These are phyloP conservation scores for Mortierella polycephala DNA, from an alignment of 371 early-diverging fungal species.

Conservation along the genomic window DNA sequence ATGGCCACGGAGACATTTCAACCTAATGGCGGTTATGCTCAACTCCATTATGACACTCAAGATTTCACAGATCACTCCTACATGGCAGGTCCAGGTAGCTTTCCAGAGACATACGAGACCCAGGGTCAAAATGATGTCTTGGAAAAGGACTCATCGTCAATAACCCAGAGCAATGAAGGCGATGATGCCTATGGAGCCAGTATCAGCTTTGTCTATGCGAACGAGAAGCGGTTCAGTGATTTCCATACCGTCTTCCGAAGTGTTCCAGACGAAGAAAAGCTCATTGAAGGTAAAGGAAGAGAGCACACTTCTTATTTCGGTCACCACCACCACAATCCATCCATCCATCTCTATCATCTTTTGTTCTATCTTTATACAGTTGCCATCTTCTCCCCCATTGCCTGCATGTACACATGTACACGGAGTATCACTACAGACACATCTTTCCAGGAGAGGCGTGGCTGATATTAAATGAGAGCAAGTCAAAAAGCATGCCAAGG, in stretches of 20 bases:
- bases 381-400: no score
- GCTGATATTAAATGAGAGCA: no score
- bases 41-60: constrained; percentile 5
- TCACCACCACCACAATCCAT: neutral
- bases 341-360: neutral
- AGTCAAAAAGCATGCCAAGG: no score
- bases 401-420: no score
- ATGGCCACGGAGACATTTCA: constrained; percentile 43
- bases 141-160: constrained; percentile 7
- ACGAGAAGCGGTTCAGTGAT: constrained; percentile 65
- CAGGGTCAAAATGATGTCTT: constrained; percentile 6
- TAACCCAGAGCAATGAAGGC: constrained; percentile 2
- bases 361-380: neutral
- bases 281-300: constrained; percentile 68
- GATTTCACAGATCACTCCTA: constrained; percentile 6
- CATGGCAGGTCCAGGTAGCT: constrained; percentile 16
- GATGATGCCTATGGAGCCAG: constrained; percentile 15
- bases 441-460: no score
- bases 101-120: constrained; percentile 25
- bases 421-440: no score
- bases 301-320: neutral
- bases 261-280: constrained; percentile 70
- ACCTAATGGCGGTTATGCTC: constrained; percentile 8
- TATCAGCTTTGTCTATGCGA: constrained; percentile 56
- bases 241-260: constrained; percentile 75